Evolutionary conservation across 192 early-diverging fungal genomes (phyloP).

Genomic region (Geranomyces michiganensis): DNA sequence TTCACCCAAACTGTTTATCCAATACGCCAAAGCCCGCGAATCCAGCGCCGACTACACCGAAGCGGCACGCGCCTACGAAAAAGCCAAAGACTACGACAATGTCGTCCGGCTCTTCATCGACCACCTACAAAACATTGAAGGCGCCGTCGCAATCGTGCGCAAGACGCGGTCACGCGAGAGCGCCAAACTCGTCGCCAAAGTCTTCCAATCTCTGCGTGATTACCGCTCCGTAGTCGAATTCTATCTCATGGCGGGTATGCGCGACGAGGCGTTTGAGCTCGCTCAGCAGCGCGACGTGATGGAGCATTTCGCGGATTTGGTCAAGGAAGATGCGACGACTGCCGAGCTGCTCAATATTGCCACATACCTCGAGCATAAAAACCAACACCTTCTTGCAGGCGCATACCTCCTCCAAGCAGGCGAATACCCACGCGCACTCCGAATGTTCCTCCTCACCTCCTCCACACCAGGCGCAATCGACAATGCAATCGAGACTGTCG

Average conservation of each 20-base stretch:
- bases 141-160: slow-evolving; percentile 47
- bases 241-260: slow-evolving; percentile 59
- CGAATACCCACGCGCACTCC: slow-evolving; percentile 50
- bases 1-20: slow-evolving; percentile 46
- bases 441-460: slow-evolving; percentile 48
- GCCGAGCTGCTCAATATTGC: slow-evolving; percentile 51
- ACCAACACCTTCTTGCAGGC: slow-evolving; percentile 48
- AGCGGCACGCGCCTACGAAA: slow-evolving; percentile 56
- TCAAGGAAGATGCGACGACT: slow-evolving; percentile 47
- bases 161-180: slow-evolving; percentile 54
- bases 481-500: slow-evolving; percentile 56
- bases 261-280: slow-evolving; percentile 58
- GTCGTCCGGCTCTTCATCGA: slow-evolving; percentile 54
- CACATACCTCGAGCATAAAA: slow-evolving; percentile 50
- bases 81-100: slow-evolving; percentile 54
- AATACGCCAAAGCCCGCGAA: slow-evolving; percentile 57
- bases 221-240: slow-evolving; percentile 61
- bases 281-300: slow-evolving; percentile 60
- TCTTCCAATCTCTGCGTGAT: slow-evolving; percentile 50
- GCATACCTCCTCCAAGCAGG: slow-evolving; percentile 49
- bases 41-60: slow-evolving; percentile 44
- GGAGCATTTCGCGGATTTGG: slow-evolving; percentile 56
- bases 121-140: slow-evolving; percentile 53
- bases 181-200: slow-evolving; percentile 51
- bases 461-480: slow-evolving; percentile 43